Evolutionary conservation across 208 protist genomes (phyloP), one percentile per base, ranked within the genome.

Genomic region (Leishmania martiniquensis): DNA sequence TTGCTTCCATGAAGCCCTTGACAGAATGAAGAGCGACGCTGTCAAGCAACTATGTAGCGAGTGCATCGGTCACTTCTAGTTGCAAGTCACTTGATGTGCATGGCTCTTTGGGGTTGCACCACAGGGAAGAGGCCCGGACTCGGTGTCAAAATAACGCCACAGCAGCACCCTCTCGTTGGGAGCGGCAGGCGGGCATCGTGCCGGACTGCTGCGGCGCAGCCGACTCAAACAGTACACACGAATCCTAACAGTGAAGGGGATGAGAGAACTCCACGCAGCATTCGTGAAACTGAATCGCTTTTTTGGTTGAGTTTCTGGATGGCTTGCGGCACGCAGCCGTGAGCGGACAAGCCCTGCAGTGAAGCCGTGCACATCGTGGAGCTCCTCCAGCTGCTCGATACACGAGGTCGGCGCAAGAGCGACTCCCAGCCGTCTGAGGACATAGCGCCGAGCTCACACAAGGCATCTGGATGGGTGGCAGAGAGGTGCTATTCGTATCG

Each of bases 61-160:
- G 94, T 98, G 52, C 98, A 98, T 85, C 99, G 97, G 97, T 85
- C 92, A 29, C 94, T 92, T 72, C 78, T 97, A 22, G 90, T 96
- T 49, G 89, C 88, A 66, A 91, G 85, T 37, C 99, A 99, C 87
- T 90, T 99, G 66, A 78, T 79, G 20, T 80, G 93, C 45, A 98
- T 95, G 60, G 75, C 83, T 13, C 69, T 72, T 32, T 97, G 96
- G 96, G 85, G 98, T 78, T 97, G 98, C 47, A 98, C 97, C 67
- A 94, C 94, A 79, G 92, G 92, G 12, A 79, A 78, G 71, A 79
- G 95, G 70, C 98, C n/a, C 95, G 93, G 87, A 93, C 75, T 84
- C 93, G 47, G 81, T 81, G 51, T 69, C 77, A 34, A 89, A 77
- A 25, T 92, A 90, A 5, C 91, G 91, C 20, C 97, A 94, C 77